A percentile compares a stretch with the other conserved stretches of the same genome.
phyloP scores from a whole-genome alignment of 768 basidiomycete genomes.

The Coprinopsis marcescibilis region DNA sequence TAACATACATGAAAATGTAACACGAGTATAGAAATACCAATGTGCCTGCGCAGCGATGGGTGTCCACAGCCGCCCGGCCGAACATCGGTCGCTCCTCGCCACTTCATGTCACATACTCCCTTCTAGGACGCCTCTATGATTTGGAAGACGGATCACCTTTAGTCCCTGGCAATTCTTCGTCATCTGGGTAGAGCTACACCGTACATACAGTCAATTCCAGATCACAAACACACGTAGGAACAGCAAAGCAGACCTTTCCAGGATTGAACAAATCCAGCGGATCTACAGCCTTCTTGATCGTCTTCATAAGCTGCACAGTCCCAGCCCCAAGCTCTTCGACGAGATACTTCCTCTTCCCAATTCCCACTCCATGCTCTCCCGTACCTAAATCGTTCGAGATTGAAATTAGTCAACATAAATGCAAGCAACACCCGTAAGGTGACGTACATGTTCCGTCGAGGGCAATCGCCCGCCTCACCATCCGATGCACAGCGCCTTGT shows the following conservation, averaged over 20 bases:
- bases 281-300: constrained; percentile 69
- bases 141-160: no score
- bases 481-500: constrained; percentile 44
- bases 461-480: constrained; percentile 63
- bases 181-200: constrained; percentile 13
- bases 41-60: no score
- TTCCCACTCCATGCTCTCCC: constrained; percentile 84
- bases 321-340: constrained; percentile 75
- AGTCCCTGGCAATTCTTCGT: no score
- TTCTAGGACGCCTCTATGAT: no score
- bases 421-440: neutral
- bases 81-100: no score
- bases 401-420: neutral
- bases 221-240: neutral
- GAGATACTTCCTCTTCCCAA: constrained; percentile 82
- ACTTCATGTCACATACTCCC: no score
- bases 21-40: no score
- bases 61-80: no score
- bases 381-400: constrained; percentile 38
- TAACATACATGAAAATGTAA: no score
- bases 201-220: neutral
- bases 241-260: constrained; percentile 51
- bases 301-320: constrained; percentile 81
- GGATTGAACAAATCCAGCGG: constrained; percentile 78
- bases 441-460: constrained; percentile 69